Evolutionary conservation across 2,329 filamentous ascomycete species (phyloP).

Genomic region (Colletotrichum scovillei): DNA sequence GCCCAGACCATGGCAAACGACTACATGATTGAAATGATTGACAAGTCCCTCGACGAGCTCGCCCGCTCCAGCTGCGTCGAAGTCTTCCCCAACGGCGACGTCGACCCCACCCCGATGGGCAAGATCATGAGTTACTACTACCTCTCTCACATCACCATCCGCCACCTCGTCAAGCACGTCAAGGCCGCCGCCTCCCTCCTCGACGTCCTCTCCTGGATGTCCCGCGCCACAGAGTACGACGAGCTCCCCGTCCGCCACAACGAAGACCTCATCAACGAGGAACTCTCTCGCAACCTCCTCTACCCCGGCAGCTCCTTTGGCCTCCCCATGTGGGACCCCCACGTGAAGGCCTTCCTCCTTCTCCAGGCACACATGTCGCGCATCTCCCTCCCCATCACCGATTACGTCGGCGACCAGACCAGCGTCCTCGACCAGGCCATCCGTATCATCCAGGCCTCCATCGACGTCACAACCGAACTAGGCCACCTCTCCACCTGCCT

Average conservation of each 20-base stretch:
- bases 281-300: slow-evolving; percentile 85
- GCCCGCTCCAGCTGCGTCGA: slow-evolving; percentile 86
- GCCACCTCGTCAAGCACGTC: slow-evolving; percentile 81
- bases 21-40: slow-evolving; percentile 94
- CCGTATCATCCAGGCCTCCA: slow-evolving; percentile 94
- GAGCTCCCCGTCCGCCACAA: slow-evolving; percentile 98
- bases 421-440: slow-evolving; percentile 94
- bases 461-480: slow-evolving; percentile 94
- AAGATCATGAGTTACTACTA: slow-evolving; percentile 99
- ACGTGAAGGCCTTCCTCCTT: slow-evolving; percentile 94
- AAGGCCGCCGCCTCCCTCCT: slow-evolving; percentile 81
- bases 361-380: slow-evolving; percentile 96
- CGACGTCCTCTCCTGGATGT: slow-evolving; percentile 93
- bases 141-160: slow-evolving; percentile 92
- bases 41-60: slow-evolving; percentile 84
- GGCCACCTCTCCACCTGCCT: slow-evolving; percentile 81
- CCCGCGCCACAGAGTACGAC: slow-evolving; percentile 92
- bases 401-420: slow-evolving; percentile 95
- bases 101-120: slow-evolving; percentile 89
- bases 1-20: slow-evolving; percentile 92
- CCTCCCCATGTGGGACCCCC: slow-evolving; percentile 97
- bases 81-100: slow-evolving; percentile 86
- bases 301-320: slow-evolving; percentile 69
- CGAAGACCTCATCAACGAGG: slow-evolving; percentile 95
- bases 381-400: slow-evolving; percentile 90